Base-by-base conservation (phyloP, 169 alveolate species). In the Perkinsus marinus region DNA sequence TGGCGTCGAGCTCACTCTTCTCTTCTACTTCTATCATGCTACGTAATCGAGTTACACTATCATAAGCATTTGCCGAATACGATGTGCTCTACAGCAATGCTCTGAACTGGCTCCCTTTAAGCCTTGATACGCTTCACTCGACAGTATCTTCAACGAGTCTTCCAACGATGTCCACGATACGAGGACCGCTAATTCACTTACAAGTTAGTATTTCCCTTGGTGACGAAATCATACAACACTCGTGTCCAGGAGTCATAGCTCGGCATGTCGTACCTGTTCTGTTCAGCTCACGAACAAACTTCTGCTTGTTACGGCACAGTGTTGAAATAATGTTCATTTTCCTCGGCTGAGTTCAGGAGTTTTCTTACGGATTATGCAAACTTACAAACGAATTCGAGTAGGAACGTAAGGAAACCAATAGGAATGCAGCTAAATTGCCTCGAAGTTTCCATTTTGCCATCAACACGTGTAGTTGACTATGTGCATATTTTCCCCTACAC, bases 211-310 rank as follows among this genome's bases (percentile, higher is more conserved):
- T 57, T 57, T 30, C 79, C 79, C 22, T 57, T 57, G 22, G 37
- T 57, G 89, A 92, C 39, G 57, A 90, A 92, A 26, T 92, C 92
- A 43, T 79, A 68, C 79, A 92, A 43, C 38, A 89, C 91, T 43
- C 91, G 30, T 0, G 34, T 17, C 94, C 94, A 92, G 79, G 90
- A 19, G 30, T 43, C 68, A 47, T 90, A 90, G 91, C 37, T 34
- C 30, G 97, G 96, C 6, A 95, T 89, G 68, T 68, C 92, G 37
- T 95, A 57, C 79, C 79, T 57, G 22, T 2, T 2, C 79, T 94
- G 92, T 95, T 95, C 92, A 92, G 94, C 91, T 95, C 97, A 16
- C 95, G 93, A 13, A 95, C 95, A 43, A 94, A 93, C 47, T 69
- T n/a, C n/a, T n/a, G n/a, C 91, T 47, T 92, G 92, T 68, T 26